These are phyloP conservation scores for Mycena maculata DNA, from an alignment of 768 basidiomycete species.

Conservation along the genomic window DNA sequence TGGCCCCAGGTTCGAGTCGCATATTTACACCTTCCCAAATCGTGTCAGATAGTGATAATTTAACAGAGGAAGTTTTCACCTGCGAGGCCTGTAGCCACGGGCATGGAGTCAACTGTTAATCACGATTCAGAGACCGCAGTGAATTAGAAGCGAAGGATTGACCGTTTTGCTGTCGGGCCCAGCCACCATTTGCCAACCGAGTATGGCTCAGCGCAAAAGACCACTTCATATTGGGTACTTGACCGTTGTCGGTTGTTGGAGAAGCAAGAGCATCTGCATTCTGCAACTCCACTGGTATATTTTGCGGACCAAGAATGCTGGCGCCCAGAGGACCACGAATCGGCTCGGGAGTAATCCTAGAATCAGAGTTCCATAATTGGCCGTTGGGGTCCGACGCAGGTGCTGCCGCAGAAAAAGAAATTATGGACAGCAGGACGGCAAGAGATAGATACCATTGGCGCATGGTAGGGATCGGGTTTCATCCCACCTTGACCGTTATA, in stretches of 20 bases:
- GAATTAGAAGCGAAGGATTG: conserved; percentile 29
- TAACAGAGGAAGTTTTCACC: not conserved
- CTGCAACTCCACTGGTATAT: conserved; percentile 64
- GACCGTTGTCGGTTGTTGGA: conserved; percentile 71
- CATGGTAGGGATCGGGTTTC: not conserved
- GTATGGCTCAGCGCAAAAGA: conserved; percentile 71
- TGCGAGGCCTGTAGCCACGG: not conserved
- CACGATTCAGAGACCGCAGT: not conserved
- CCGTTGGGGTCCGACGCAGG: not conserved
- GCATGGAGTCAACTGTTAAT: not conserved
- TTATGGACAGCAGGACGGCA: not conserved
- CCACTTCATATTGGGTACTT: conserved; percentile 72
- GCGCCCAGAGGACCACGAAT: conserved; percentile 59
- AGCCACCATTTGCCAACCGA: conserved; percentile 71
- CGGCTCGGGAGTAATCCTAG: conserved; percentile 49
- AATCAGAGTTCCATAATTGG: conserved; percentile 10
- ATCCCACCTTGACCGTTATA: not conserved
- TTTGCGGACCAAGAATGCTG: conserved; percentile 66
- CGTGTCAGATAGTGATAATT: not conserved
- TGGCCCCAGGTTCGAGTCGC: conserved; percentile 49
- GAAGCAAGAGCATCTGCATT: conserved; percentile 70
- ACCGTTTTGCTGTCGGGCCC: conserved; percentile 74
- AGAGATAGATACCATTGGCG: not conserved
- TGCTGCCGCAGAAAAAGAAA: not conserved
- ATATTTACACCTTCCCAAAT: conserved; percentile 30